Evolutionary conservation across 2,329 filamentous ascomycete species (phyloP).

Genomic region (Fusarium sp.): DNA sequence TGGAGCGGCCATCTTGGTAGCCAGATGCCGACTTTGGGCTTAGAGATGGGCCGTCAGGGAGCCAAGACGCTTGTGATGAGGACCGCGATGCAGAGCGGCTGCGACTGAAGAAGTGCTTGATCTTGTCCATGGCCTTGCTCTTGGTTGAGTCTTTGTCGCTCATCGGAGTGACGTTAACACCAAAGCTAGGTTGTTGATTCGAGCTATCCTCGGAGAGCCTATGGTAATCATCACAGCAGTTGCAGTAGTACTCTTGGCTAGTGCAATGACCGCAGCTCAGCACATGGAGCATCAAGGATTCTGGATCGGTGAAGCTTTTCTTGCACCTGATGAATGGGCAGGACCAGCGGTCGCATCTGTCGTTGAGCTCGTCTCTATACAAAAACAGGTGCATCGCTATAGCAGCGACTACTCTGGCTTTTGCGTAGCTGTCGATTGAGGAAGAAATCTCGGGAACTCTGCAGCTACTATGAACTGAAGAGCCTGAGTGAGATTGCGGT

Average conservation of each 20-base stretch:
- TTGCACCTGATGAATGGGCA: constrained; percentile 15
- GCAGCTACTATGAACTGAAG: background rate
- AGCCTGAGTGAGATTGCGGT: background rate
- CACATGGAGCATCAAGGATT: constrained; percentile 5
- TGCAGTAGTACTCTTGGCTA: constrained; percentile 2
- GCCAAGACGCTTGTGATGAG: background rate
- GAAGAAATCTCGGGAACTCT: background rate
- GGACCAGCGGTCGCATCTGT: background rate
- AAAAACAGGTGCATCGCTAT: constrained; percentile 6
- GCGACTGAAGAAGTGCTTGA: constrained; percentile 2
- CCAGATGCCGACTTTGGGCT: background rate
- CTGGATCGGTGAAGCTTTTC: background rate
- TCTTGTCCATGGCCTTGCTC: constrained; percentile 1
- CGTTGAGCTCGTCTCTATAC: background rate
- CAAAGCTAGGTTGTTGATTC: background rate
- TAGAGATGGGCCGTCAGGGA: background rate
- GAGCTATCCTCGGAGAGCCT: background rate
- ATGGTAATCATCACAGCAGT: background rate
- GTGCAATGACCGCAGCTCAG: background rate
- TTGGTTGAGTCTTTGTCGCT: background rate
- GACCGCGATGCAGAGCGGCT: constrained; percentile 2
- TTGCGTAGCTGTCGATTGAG: constrained; percentile 1
- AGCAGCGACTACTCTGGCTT: constrained; percentile 4
- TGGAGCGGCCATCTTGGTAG: background rate
- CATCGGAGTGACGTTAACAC: background rate